phyloP scores from a whole-genome alignment of 2,329 filamentous ascomycete species.

The Xylariales sp. region DNA sequence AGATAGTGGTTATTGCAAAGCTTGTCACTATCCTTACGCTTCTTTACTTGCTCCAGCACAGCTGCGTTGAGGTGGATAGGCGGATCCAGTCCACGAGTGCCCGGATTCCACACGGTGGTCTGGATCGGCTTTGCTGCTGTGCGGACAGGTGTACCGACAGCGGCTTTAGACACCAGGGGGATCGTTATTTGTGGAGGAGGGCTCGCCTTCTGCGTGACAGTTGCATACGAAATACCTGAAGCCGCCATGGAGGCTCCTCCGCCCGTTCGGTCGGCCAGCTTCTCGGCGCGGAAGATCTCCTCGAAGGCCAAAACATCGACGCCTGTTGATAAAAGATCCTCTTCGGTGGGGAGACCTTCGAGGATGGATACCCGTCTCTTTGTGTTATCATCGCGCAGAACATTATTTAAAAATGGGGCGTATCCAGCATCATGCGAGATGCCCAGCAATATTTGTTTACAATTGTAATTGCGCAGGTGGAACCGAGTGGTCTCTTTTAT shows the following conservation, averaged over 20 bases:
- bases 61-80: slow-evolving; percentile 40
- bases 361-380: slow-evolving; percentile 46
- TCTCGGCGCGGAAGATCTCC: slow-evolving; percentile 51
- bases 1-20: slow-evolving; percentile 61
- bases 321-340: slow-evolving; percentile 42
- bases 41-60: slow-evolving; percentile 51
- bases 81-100: slow-evolving; percentile 49
- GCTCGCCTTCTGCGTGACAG: slow-evolving; percentile 33
- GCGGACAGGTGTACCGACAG: slow-evolving; percentile 9
- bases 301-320: slow-evolving; percentile 42
- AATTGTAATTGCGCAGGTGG: slow-evolving; percentile 57
- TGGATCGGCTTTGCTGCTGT: slow-evolving; percentile 21
- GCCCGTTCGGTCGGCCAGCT: slow-evolving; percentile 35
- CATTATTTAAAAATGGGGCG: slow-evolving; percentile 53
- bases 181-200: slow-evolving; percentile 39
- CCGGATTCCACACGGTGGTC: slow-evolving; percentile 48
- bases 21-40: slow-evolving; percentile 49
- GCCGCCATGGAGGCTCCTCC: slow-evolving; percentile 18
- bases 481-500: slow-evolving; percentile 53
- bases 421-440: slow-evolving; percentile 60
- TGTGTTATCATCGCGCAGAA: slow-evolving; percentile 39
- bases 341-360: slow-evolving; percentile 47
- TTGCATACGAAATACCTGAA: slow-evolving; percentile 32
- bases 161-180: slow-evolving; percentile 30
- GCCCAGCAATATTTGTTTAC: slow-evolving; percentile 57